A percentile compares a stretch with the other conserved stretches of the same genome.
Evolutionary conservation across 2,329 filamentous ascomycete species (phyloP).

Genomic region (Neospermospora avenae): DNA sequence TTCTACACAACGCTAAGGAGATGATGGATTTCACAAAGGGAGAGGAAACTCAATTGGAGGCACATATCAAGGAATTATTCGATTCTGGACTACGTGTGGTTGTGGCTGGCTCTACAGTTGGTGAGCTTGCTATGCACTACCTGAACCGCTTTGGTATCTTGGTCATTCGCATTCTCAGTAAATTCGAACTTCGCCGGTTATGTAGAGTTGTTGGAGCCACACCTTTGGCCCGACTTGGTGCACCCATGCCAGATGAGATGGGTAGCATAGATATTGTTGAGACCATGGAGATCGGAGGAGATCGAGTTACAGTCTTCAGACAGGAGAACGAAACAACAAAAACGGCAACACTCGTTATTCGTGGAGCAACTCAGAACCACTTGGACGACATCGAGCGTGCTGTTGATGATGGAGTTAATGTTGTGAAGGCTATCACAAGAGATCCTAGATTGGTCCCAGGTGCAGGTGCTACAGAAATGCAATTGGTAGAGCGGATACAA

Average conservation of each 20-base stretch:
- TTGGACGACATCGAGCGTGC: constrained; percentile 95
- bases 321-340: constrained; percentile 91
- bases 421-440: constrained; percentile 95
- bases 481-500: constrained; percentile 89
- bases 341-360: constrained; percentile 89
- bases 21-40: constrained; percentile 99
- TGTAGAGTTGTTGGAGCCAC: constrained; percentile 97
- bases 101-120: constrained; percentile 87
- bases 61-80: constrained; percentile 89
- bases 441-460: constrained; percentile 89
- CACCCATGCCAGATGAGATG: constrained; percentile 99
- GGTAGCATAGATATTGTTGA: constrained; percentile 91
- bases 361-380: constrained; percentile 96
- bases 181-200: constrained; percentile 92
- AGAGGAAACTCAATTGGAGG: constrained; percentile 89
- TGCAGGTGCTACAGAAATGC: constrained; percentile 90
- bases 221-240: constrained; percentile 89
- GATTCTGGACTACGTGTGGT: constrained; percentile 91
- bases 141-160: constrained; percentile 96
- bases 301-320: constrained; percentile 96
- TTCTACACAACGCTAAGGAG: constrained; percentile 95
- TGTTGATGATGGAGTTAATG: constrained; percentile 97
- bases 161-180: constrained; percentile 94
- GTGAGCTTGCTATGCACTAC: constrained; percentile 95
- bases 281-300: constrained; percentile 95